These are phyloP conservation scores for Chlamydomonas urium DNA, from an alignment of 139 green algal genomes.

Conservation along the genomic window DNA sequence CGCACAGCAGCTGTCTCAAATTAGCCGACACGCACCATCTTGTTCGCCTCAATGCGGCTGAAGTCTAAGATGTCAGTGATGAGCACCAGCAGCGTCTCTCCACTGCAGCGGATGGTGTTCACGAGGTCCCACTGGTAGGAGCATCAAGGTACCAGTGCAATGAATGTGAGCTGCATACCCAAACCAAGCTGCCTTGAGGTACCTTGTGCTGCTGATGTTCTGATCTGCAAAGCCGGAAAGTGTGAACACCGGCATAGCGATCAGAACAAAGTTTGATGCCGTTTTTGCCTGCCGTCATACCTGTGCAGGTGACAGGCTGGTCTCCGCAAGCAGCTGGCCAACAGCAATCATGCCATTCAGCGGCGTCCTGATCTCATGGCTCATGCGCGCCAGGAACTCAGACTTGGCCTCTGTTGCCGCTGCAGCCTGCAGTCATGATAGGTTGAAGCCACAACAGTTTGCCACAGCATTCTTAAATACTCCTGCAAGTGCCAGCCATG, in stretches of 20 bases:
- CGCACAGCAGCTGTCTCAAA: too few species aligned
- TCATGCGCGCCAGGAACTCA: slow-evolving; percentile 91
- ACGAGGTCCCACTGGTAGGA: slow-evolving; percentile 78
- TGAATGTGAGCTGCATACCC: too few species aligned
- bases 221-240: too few species aligned
- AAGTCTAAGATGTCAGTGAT: slow-evolving; percentile 94
- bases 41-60: slow-evolving; percentile 77
- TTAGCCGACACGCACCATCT: slow-evolving; percentile 76
- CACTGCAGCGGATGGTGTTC: slow-evolving; percentile 47
- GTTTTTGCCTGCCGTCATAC: too few species aligned
- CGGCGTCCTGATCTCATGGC: slow-evolving; percentile 90
- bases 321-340: slow-evolving; percentile 78
- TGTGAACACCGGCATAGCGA: too few species aligned
- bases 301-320: slow-evolving; percentile 41
- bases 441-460: too few species aligned
- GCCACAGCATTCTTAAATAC: too few species aligned
- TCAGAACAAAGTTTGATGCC: too few species aligned
- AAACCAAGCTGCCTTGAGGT: too few species aligned
- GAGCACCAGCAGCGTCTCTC: slow-evolving; percentile 80
- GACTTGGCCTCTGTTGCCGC: slow-evolving; percentile 19
- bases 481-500: too few species aligned
- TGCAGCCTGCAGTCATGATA: slow-evolving; percentile 8
- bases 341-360: slow-evolving; percentile 93
- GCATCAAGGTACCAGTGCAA: slow-evolving; percentile 78
- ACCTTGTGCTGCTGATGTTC: too few species aligned